Conservation (phyloP, 768 basidiomycete genomes). For the Strobilomyces echinocephalus region DNA sequence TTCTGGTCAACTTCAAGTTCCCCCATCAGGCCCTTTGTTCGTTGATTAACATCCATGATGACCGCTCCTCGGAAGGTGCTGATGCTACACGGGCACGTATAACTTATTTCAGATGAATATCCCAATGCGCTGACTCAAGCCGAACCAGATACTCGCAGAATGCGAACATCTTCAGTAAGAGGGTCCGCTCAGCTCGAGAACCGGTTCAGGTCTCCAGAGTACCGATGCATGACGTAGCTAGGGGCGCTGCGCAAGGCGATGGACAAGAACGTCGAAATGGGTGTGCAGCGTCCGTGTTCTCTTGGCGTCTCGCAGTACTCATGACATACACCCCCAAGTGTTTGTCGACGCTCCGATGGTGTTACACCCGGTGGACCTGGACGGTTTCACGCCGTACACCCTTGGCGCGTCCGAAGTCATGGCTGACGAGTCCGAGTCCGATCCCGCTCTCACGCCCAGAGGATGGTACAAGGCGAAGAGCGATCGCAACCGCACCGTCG, state of each 20-base stretch:
- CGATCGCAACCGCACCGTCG: conserved; percentile 48
- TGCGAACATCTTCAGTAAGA: conserved; percentile 63
- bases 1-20: neutral
- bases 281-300: conserved; percentile 19
- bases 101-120: neutral
- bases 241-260: conserved; percentile 70
- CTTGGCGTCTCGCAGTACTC: neutral
- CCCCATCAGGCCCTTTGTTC: neutral
- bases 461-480: conserved; percentile 67
- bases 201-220: neutral
- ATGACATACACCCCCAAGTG: conserved; percentile 37
- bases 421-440: conserved; percentile 25
- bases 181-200: conserved; percentile 39
- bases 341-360: conserved; percentile 70
- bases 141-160: conserved; percentile 64
- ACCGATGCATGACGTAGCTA: conserved; percentile 38
- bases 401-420: conserved; percentile 39
- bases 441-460: conserved; percentile 54
- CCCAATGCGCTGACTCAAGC: neutral
- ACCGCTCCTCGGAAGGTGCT: conserved; percentile 33
- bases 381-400: conserved; percentile 21
- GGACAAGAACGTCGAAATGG: conserved; percentile 60
- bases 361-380: conserved; percentile 61
- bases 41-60: conserved; percentile 11
- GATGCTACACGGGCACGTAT: conserved; percentile 42